A percentile compares a stretch with the other conserved stretches of the same genome.
phyloP scores from a whole-genome alignment of 2,329 filamentous ascomycete species.

The Aspergillus hiratsukae region DNA sequence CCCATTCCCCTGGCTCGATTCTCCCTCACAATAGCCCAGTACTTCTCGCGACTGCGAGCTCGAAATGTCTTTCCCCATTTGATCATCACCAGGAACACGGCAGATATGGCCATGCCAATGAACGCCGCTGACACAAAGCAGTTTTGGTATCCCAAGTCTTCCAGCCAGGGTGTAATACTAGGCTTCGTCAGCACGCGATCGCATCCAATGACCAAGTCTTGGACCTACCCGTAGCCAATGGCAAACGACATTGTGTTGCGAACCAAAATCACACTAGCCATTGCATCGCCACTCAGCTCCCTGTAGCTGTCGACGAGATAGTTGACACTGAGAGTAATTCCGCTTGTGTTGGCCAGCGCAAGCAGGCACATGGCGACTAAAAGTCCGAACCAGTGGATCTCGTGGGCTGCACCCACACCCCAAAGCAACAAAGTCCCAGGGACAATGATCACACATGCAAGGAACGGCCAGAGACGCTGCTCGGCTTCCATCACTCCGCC shows the following conservation, averaged over 20 bases:
- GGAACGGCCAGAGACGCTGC: constrained; percentile 39
- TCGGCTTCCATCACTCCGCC: constrained; percentile 41
- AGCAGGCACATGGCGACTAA: constrained; percentile 42
- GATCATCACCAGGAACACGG: constrained; percentile 38
- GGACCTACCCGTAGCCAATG: constrained; percentile 37
- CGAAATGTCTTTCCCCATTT: constrained; percentile 36
- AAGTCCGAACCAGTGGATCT: constrained; percentile 40
- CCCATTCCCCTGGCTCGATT: constrained; percentile 32
- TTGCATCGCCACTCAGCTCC: constrained; percentile 37
- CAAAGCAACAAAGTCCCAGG: constrained; percentile 34
- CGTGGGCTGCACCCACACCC: constrained; percentile 41
- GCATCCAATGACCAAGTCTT: neutral
- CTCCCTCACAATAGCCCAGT: constrained; percentile 35
- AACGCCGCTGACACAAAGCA: constrained; percentile 42
- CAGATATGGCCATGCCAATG: constrained; percentile 33
- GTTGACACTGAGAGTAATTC: constrained; percentile 37
- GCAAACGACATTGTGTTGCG: constrained; percentile 48
- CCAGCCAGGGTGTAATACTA: constrained; percentile 46
- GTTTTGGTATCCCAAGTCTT: constrained; percentile 42
- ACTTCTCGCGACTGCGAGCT: constrained; percentile 30
- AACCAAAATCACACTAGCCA: constrained; percentile 43
- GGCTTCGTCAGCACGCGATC: neutral
- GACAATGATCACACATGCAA: constrained; percentile 30
- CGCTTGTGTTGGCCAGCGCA: constrained; percentile 36
- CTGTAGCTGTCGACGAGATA: constrained; percentile 40